Evolutionary conservation across 306 rosid genomes (phyloP), one percentile per base, ranked within the genome.

Genomic region (Vicia faba): DNA sequence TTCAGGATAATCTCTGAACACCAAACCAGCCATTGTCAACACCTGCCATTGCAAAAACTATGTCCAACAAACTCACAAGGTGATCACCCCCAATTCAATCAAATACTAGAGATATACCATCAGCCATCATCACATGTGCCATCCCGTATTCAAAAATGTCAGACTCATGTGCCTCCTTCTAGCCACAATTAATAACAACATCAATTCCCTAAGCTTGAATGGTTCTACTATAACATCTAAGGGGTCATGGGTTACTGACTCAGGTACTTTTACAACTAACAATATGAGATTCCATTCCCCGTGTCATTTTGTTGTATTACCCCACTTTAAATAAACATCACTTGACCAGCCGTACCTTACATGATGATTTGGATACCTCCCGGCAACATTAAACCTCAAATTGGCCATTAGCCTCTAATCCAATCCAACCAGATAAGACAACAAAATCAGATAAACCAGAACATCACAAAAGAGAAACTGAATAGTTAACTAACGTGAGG

Each of bases 211-310:
- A 53, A 20, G 59, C 33, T 20, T 23, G 59, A 53, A 53, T 11
- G 33, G 33, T 53, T 23, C 59, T 53, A 53, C 14, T 11, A 53
- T 53, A 53, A 20, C 23, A 53, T 53, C 33, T 53, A n/a, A 53
- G 8, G 33, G 7, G 20, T 53, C 59, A 53, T 11, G 13, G 7
- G 16, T 19, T 50, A 50, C 9, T 50, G 57, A 9, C 57, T 50
- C 11, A 0, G 29, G 28, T 50, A 50, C 57, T 18, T 7, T 26
- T 18, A 50, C 51, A 14, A 19, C 51, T 45, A 19, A 50, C 13
- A 50, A 50, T 19, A 50, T 50, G 57, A 50, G 11, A 12, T 49
- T 51, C 3, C n/a, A 20, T 26, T 26, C 18, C 11, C 39, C 5
- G 8, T 10, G 5, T 13, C 61, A 12, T 13, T 55, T 55, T 26